Conservation (phyloP, 140 eudicot genomes). For the Erigeron philadelphicus region DNA sequence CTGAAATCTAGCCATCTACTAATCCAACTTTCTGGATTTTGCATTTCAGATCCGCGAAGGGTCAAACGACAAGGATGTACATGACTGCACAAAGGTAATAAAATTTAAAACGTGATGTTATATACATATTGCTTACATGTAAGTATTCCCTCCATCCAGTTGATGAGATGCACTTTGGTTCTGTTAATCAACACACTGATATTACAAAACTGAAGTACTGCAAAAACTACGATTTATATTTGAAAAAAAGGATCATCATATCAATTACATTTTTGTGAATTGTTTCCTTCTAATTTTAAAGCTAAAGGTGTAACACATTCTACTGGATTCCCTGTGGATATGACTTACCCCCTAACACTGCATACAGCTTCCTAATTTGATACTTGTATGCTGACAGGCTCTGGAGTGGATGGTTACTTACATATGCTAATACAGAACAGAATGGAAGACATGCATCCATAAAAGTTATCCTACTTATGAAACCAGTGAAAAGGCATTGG, state of each 20-base stretch:
- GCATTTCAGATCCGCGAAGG: constrained; percentile 52
- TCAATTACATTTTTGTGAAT: background rate
- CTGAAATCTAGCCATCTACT: constrained; percentile 21
- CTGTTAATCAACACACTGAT: background rate
- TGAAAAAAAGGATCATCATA: background rate
- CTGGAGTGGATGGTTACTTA: constrained; percentile 66
- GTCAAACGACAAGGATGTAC: constrained; percentile 57
- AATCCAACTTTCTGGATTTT: constrained; percentile 19
- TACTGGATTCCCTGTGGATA: background rate
- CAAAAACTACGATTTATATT: background rate
- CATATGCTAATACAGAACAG: constrained; percentile 37
- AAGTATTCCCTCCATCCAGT: constrained; percentile 7
- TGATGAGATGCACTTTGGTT: constrained; percentile 8
- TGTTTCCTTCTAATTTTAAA: background rate
- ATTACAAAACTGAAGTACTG: background rate
- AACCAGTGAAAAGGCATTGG: constrained; percentile 20
- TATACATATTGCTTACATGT: background rate
- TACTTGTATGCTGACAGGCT: constrained; percentile 48
- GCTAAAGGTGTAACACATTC: background rate
- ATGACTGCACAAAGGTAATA: constrained; percentile 75
- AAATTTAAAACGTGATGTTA: constrained; percentile 2
- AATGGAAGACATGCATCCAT: constrained; percentile 23
- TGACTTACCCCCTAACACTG: constrained; percentile 3
- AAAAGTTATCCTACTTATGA: constrained; percentile 24
- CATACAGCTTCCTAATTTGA: constrained; percentile 15